Conservation (phyloP, 495 filamentous ascomycete genomes). For the Mytilinidion resinicola region DNA sequence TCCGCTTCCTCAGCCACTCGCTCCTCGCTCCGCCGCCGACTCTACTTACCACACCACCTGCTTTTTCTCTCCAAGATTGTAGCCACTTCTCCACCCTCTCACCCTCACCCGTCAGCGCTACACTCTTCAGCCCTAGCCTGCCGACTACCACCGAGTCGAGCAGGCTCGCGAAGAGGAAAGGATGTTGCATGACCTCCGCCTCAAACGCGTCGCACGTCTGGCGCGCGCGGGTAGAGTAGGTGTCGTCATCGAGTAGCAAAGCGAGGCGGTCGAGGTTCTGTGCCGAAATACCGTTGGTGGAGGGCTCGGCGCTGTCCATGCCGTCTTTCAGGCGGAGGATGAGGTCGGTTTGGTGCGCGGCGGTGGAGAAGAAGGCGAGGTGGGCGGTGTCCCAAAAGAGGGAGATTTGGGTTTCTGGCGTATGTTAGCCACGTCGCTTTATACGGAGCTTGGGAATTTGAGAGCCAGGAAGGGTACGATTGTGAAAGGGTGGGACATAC, state of each 20-base stretch:
- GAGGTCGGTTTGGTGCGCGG: slow-evolving; percentile 56
- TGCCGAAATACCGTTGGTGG: slow-evolving; percentile 77
- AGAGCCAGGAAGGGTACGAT: not conserved
- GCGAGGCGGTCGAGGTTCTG: slow-evolving; percentile 77
- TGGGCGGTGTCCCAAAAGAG: slow-evolving; percentile 42
- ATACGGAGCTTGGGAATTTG: not conserved
- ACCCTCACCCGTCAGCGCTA: slow-evolving; percentile 34
- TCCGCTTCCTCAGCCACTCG: slow-evolving; percentile 36
- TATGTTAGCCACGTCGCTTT: slow-evolving; percentile 13
- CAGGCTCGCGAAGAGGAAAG: slow-evolving; percentile 77
- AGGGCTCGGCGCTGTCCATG: slow-evolving; percentile 85
- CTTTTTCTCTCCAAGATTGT: slow-evolving; percentile 16
- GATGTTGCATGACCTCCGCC: slow-evolving; percentile 84
- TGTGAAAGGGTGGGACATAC: slow-evolving; percentile 40
- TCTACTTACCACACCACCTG: slow-evolving; percentile 28
- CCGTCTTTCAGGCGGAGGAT: slow-evolving; percentile 88
- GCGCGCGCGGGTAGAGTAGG: slow-evolving; percentile 57
- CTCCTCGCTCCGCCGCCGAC: slow-evolving; percentile 26
- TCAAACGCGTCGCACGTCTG: slow-evolving; percentile 79
- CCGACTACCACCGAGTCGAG: slow-evolving; percentile 66
- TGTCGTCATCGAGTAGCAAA: slow-evolving; percentile 59
- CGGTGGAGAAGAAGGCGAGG: slow-evolving; percentile 86
- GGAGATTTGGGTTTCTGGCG: slow-evolving; percentile 43
- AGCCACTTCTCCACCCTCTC: slow-evolving; percentile 29
- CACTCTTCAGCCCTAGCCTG: slow-evolving; percentile 52